These are phyloP conservation scores for Dentipellis fragilis DNA, from an alignment of 768 basidiomycete genomes.

Conservation along the genomic window DNA sequence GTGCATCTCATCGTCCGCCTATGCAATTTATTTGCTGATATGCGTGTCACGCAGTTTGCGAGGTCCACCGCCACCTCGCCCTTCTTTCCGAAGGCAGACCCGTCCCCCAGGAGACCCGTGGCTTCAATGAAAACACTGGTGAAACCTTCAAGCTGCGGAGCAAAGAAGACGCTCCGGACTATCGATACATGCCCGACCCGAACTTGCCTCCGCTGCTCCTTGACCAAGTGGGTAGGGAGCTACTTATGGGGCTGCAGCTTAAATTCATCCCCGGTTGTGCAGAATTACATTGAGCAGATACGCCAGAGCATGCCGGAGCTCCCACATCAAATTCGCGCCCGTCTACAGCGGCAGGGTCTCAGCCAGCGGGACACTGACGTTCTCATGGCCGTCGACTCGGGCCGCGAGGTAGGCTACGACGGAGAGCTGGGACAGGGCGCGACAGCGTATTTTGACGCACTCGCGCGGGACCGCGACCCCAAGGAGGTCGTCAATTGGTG, in stretches of 20 bases:
- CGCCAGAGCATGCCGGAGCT: conserved; percentile 59
- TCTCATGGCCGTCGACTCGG: conserved; percentile 63
- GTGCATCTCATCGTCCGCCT: conserved; percentile 31
- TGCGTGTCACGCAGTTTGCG: conserved; percentile 44
- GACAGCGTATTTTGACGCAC: conserved; percentile 74
- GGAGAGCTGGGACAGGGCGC: conserved; percentile 44
- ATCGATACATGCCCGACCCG: conserved; percentile 96
- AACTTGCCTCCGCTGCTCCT: conserved; percentile 73
- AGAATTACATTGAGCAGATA: conserved; percentile 57
- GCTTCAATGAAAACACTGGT: conserved; percentile 74
- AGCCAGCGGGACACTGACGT: conserved; percentile 62
- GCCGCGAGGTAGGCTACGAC: conserved; percentile 51
- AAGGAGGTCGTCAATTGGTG: conserved; percentile 82
- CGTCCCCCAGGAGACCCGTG: conserved; percentile 81
- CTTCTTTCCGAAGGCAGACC: conserved; percentile 32
- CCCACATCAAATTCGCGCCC: conserved; percentile 48
- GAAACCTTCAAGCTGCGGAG: conserved; percentile 76
- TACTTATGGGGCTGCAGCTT: conserved; percentile 7
- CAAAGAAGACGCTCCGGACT: conserved; percentile 94
- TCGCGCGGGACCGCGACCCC: conserved; percentile 47
- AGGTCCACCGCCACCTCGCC: conserved; percentile 69
- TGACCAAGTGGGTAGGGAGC: conserved; percentile 15
- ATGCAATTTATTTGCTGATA: not conserved
- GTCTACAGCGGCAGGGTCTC: conserved; percentile 48
- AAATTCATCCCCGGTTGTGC: not conserved